phyloP scores from a whole-genome alignment of 345 rosid species.

The Rhizophora apiculata region DNA sequence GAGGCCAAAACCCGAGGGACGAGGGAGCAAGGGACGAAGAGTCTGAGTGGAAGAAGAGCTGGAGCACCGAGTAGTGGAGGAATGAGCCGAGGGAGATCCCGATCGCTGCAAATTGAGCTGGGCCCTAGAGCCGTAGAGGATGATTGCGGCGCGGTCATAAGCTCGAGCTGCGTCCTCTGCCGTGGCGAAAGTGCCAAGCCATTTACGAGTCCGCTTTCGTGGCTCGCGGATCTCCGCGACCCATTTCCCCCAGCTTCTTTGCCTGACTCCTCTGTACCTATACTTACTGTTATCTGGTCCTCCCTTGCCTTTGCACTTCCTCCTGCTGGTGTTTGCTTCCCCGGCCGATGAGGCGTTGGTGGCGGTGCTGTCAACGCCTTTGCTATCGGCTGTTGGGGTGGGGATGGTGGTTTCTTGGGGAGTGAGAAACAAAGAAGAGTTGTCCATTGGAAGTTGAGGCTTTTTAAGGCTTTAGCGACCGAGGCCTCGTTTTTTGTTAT shows the following conservation, averaged over 20 bases:
- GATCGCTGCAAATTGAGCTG: constrained; percentile 51
- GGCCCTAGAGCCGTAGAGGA: constrained; percentile 71
- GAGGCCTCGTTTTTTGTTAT: constrained; percentile 36
- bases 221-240: constrained; percentile 83
- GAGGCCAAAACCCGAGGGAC: constrained; percentile 53
- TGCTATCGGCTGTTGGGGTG: constrained; percentile 3
- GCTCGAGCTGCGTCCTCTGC: constrained; percentile 92
- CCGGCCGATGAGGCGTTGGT: constrained; percentile 4
- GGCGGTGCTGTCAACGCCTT: constrained; percentile 6
- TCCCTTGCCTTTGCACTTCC: constrained; percentile 58
- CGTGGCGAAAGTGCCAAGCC: constrained; percentile 83
- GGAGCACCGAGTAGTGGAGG: constrained; percentile 37
- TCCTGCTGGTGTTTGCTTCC: constrained; percentile 11
- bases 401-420: constrained; percentile 10
- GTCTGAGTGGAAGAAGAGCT: constrained; percentile 48
- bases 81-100: constrained; percentile 8
- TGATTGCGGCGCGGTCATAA: constrained; percentile 75
- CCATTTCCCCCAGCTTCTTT: constrained; percentile 79
- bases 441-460: constrained; percentile 18
- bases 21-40: constrained; percentile 90
- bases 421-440: constrained; percentile 20
- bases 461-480: constrained; percentile 8
- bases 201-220: constrained; percentile 67
- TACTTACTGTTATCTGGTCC: constrained; percentile 69
- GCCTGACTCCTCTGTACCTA: constrained; percentile 63